phyloP scores from a whole-genome alignment of 2,329 filamentous ascomycete species.

The Dactylellina haptotyla region DNA sequence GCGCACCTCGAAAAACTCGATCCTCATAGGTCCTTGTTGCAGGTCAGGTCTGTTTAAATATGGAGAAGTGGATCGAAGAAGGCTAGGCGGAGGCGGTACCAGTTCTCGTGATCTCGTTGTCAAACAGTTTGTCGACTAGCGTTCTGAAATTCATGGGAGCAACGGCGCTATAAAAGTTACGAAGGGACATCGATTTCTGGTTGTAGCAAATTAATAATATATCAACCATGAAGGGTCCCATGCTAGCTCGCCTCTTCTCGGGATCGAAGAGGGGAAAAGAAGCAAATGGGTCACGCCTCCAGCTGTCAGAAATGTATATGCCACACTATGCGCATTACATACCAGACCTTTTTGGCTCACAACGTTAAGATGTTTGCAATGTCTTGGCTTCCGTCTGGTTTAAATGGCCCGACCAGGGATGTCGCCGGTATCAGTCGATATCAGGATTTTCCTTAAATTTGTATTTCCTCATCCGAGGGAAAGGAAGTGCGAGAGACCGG shows the following conservation, averaged over 20 bases:
- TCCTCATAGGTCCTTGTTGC: too few relatives aligned
- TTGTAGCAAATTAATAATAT: background rate
- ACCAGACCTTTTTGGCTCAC: too few relatives aligned
- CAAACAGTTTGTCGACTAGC: conserved; percentile 2
- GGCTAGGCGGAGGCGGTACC: background rate
- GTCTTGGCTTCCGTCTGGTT: conserved; percentile 1
- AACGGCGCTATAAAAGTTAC: too few relatives aligned
- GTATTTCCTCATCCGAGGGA: too few relatives aligned
- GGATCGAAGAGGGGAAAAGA: conserved; percentile 17
- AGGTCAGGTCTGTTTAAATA: background rate
- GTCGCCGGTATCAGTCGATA: conserved; percentile 2
- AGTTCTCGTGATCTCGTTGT: conserved; percentile 11
- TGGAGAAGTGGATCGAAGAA: background rate
- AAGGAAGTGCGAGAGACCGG: too few relatives aligned
- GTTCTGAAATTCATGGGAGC: background rate
- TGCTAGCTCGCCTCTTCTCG: background rate
- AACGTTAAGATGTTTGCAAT: conserved; percentile 18
- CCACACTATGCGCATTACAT: too few relatives aligned
- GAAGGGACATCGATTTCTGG: background rate
- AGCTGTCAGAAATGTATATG: conserved; percentile 14
- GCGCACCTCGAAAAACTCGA: background rate
- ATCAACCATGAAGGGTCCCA: background rate
- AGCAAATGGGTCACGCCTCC: conserved; percentile 29
- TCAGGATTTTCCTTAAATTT: background rate
- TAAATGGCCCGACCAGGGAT: background rate